Evolutionary conservation across 2,329 filamentous ascomycete genomes (phyloP).

Genomic region (Elsinoe ampelina): DNA sequence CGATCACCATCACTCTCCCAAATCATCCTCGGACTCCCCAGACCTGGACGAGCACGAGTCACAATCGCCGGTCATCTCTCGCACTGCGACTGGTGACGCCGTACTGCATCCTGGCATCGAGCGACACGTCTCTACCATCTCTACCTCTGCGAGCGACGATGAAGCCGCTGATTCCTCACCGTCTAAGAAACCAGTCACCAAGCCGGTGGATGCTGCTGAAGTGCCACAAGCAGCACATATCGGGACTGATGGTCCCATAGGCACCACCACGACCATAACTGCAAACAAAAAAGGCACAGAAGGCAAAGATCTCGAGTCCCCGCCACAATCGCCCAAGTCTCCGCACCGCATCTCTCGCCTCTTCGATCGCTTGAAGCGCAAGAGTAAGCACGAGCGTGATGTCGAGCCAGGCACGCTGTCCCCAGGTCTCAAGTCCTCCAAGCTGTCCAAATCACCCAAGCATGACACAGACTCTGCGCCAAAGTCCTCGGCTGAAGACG

Average conservation of each 20-base stretch:
- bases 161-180: conserved; percentile 15
- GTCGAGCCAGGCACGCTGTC: not conserved
- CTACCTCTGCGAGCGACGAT: conserved; percentile 19
- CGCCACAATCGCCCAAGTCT: not conserved
- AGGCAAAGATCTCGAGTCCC: not conserved
- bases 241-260: conserved; percentile 18
- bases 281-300: not conserved
- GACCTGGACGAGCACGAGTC: not conserved
- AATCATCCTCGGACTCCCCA: not conserved
- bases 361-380: not conserved
- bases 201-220: conserved; percentile 6
- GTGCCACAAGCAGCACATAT: conserved; percentile 12
- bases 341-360: not conserved
- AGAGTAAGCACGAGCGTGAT: conserved; percentile 8
- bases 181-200: conserved; percentile 2
- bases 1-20: conserved; percentile 4
- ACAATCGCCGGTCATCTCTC: not conserved
- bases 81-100: not conserved
- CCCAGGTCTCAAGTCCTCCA: not conserved
- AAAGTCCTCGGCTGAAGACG: not conserved
- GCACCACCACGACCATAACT: conserved; percentile 7
- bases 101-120: conserved; percentile 22
- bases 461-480: not conserved
- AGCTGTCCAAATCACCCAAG: not conserved
- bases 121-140: conserved; percentile 25